Conservation (phyloP, 179 eudicot genomes). For the Patellifolia procumbens region DNA sequence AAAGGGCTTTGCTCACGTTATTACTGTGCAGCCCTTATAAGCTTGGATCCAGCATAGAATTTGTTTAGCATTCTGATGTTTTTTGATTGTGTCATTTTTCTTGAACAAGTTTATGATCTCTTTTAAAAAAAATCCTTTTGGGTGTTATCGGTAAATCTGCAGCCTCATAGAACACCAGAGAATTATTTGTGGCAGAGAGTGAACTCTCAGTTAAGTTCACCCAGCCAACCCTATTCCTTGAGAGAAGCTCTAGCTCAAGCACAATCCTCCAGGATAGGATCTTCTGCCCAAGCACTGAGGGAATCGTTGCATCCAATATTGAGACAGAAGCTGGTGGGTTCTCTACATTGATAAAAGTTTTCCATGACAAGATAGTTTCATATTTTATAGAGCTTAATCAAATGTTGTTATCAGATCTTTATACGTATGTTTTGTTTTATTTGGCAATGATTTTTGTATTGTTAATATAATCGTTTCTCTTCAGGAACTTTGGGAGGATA, state of each 20-base stretch:
- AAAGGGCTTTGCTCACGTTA: background rate
- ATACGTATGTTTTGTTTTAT: background rate
- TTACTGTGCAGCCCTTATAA: background rate
- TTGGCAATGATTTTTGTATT: background rate
- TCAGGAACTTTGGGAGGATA: constrained; percentile 99
- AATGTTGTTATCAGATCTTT: background rate
- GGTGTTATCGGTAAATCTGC: constrained; percentile 27
- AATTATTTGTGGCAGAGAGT: constrained; percentile 94
- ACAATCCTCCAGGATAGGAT: constrained; percentile 96
- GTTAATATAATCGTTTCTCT: constrained; percentile 8
- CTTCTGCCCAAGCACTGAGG: constrained; percentile 92
- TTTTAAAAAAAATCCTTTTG: background rate
- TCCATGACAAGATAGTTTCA: constrained; percentile 5
- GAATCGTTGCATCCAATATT: constrained; percentile 96
- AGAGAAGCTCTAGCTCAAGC: constrained; percentile 99
- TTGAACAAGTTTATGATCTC: background rate
- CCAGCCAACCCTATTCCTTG: constrained; percentile 98
- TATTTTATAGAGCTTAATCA: background rate
- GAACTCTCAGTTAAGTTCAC: constrained; percentile 92
- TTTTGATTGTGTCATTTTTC: constrained; percentile 6
- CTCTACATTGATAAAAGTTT: background rate
- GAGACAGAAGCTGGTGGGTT: constrained; percentile 89
- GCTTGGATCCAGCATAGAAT: background rate
- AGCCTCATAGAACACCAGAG: constrained; percentile 96
- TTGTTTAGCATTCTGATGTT: background rate